Conservation (phyloP, 768 basidiomycete species). For the Trametes cubensis region DNA sequence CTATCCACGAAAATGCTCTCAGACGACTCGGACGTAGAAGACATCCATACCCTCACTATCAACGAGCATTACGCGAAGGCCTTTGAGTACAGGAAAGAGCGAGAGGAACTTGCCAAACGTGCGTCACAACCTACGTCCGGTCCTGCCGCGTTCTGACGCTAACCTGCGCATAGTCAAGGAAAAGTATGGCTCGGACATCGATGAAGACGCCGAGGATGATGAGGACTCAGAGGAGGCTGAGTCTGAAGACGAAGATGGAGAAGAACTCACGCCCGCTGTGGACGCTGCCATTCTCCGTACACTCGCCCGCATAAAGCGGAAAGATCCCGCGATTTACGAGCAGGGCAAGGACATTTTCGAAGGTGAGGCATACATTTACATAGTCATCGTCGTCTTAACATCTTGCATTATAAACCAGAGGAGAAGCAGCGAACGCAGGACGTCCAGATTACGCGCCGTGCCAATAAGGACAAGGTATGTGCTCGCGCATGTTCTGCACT, state of each 20-base stretch:
- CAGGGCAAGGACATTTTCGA: constrained; percentile 71
- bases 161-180: constrained; percentile 65
- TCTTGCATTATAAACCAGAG: constrained; percentile 47
- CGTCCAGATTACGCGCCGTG: constrained; percentile 30
- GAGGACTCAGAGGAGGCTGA: constrained; percentile 76
- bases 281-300: constrained; percentile 95
- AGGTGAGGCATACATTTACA: constrained; percentile 48
- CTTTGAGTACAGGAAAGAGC: constrained; percentile 79
- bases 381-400: not conserved
- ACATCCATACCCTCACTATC: constrained; percentile 57
- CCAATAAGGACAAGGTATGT: constrained; percentile 55
- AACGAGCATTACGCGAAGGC: constrained; percentile 82
- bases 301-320: constrained; percentile 78
- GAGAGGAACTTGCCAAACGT: constrained; percentile 83
- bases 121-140: constrained; percentile 32
- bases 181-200: constrained; percentile 80
- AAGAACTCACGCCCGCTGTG: constrained; percentile 89
- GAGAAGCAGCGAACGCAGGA: constrained; percentile 57
- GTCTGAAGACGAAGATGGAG: constrained; percentile 92
- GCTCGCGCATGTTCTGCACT: not conserved
- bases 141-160: not conserved
- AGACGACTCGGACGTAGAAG: constrained; percentile 42
- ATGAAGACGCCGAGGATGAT: constrained; percentile 53
- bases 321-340: constrained; percentile 86
- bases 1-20: constrained; percentile 25